Percentiles rank a stretch among this genome's conserved stretches.
Conservation (phyloP, 352 stramenopile genomes). For the Pythium volutum region DNA sequence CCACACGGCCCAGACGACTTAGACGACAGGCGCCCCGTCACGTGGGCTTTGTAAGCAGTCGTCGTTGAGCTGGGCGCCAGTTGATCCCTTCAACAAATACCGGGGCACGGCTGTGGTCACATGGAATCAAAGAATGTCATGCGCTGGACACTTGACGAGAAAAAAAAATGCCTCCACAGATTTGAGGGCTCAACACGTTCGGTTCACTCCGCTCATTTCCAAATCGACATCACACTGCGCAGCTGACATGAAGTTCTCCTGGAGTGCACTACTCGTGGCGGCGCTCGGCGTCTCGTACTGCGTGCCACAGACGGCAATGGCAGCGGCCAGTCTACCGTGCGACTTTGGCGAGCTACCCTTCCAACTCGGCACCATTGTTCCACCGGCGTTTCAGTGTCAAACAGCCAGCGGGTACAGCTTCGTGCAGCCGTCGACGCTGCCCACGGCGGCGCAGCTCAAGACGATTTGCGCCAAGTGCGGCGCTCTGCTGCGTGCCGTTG, state of each 20-base stretch:
- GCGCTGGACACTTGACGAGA: neutral
- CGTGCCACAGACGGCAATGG: neutral
- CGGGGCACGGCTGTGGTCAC: neutral
- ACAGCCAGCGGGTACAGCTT: constrained; percentile 23
- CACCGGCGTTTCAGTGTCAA: constrained; percentile 29
- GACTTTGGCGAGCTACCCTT: constrained; percentile 20
- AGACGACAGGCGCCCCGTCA: too few relatives aligned
- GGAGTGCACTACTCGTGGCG: neutral
- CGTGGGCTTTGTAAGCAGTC: too few relatives aligned
- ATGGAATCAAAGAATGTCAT: neutral
- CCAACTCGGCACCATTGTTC: constrained; percentile 16
- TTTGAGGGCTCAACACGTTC: too few relatives aligned
- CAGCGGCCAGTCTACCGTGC: neutral
- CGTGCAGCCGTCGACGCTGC: constrained; percentile 18
- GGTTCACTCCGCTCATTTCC: too few relatives aligned
- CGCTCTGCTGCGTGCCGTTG: constrained; percentile 6
- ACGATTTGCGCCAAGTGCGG: constrained; percentile 19
- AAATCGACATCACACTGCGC: neutral
- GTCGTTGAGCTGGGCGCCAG: neutral
- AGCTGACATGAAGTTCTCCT: neutral
- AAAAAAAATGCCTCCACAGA: neutral
- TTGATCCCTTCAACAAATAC: neutral
- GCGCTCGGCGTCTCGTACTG: neutral
- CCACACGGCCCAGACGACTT: too few relatives aligned
- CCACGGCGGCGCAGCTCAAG: constrained; percentile 14